A percentile compares a stretch with the other conserved stretches of the same genome.
Evolutionary conservation across 768 basidiomycete genomes (phyloP).

Genomic region (Trametes meyenii): DNA sequence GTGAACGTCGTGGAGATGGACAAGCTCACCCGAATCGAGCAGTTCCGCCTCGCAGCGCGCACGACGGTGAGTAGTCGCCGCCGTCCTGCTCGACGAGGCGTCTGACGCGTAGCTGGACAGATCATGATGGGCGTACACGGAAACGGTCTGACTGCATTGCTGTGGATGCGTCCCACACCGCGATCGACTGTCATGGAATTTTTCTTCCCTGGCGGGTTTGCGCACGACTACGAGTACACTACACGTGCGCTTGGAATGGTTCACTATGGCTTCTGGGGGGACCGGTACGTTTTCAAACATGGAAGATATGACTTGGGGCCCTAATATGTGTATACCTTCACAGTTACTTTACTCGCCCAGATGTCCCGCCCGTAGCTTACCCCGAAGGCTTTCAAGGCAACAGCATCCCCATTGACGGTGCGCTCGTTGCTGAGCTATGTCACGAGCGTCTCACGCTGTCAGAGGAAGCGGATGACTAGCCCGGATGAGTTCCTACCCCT

Average conservation of each 20-base stretch:
- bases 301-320: neutral
- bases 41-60: slow-evolving; percentile 76
- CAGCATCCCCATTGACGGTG: slow-evolving; percentile 80
- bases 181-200: slow-evolving; percentile 91
- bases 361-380: slow-evolving; percentile 67
- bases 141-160: slow-evolving; percentile 82
- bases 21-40: slow-evolving; percentile 76
- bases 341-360: slow-evolving; percentile 76
- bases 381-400: slow-evolving; percentile 91
- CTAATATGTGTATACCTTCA: neutral
- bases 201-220: slow-evolving; percentile 83
- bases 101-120: slow-evolving; percentile 42
- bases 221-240: slow-evolving; percentile 83
- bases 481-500: neutral
- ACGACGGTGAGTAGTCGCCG: slow-evolving; percentile 66
- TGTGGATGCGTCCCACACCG: slow-evolving; percentile 91
- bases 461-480: slow-evolving; percentile 64
- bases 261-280: slow-evolving; percentile 85
- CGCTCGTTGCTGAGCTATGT: slow-evolving; percentile 62
- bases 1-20: slow-evolving; percentile 89
- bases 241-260: slow-evolving; percentile 81
- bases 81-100: neutral
- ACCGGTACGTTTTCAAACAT: slow-evolving; percentile 46
- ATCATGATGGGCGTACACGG: slow-evolving; percentile 96
- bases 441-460: slow-evolving; percentile 57